phyloP scores from a whole-genome alignment of 2,329 filamentous ascomycete species.

The Trichoderma polysporum region DNA sequence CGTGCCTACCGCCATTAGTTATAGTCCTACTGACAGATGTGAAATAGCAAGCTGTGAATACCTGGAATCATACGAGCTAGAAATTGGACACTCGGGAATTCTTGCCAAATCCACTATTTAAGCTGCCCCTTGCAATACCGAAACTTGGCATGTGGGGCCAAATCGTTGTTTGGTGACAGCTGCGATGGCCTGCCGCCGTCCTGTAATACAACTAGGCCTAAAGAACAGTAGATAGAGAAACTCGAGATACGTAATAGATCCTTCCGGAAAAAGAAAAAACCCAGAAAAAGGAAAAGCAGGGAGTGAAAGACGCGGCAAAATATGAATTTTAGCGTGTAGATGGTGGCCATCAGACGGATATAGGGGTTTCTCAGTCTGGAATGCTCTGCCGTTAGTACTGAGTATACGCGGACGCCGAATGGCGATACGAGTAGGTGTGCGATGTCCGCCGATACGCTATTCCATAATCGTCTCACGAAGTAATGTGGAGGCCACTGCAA shows the following conservation, averaged over 20 bases:
- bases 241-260: neutral
- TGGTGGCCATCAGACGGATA: too few species aligned
- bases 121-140: neutral
- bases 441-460: too few species aligned
- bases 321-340: neutral
- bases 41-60: neutral
- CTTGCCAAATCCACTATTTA: neutral
- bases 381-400: neutral
- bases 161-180: neutral
- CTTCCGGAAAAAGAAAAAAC: neutral
- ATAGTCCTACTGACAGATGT: neutral
- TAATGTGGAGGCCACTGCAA: too few species aligned
- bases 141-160: neutral
- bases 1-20: neutral
- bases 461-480: too few species aligned
- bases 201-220: neutral
- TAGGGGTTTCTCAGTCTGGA: neutral
- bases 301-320: neutral
- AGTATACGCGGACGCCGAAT: too few species aligned
- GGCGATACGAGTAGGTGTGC: too few species aligned
- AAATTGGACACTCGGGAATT: neutral
- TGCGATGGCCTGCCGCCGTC: neutral
- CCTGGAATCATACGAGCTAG: neutral
- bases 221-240: neutral
- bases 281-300: neutral